Evolutionary conservation across 139 green algal genomes (phyloP).

Genomic region (Tetradesmus lagerheimii): DNA sequence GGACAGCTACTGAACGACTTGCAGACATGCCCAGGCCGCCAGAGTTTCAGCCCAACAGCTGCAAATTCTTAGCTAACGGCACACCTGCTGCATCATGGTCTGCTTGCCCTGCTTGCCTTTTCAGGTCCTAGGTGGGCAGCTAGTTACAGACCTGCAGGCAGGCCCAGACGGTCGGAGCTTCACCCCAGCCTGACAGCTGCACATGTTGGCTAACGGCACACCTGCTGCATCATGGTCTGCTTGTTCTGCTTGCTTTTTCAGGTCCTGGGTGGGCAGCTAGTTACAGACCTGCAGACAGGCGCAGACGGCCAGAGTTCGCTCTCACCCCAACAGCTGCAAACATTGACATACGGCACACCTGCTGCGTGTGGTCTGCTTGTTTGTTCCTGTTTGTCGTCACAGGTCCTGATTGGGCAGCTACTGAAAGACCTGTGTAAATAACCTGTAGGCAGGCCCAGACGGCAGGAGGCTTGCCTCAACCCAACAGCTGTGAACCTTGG

Average conservation of each 20-base stretch:
- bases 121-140: slow-evolving; percentile 59
- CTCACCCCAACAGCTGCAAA: too few species aligned
- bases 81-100: not conserved
- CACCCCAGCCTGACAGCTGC: not conserved
- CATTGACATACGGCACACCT: not conserved
- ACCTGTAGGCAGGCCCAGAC: slow-evolving; percentile 52
- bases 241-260: not conserved
- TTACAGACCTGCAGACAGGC: slow-evolving; percentile 69
- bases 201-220: not conserved
- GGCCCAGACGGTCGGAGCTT: slow-evolving; percentile 27
- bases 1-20: slow-evolving; percentile 76
- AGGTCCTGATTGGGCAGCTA: slow-evolving; percentile 65
- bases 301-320: slow-evolving; percentile 16
- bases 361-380: not conserved
- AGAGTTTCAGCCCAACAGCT: slow-evolving; percentile 8
- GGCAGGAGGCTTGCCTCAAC: slow-evolving; percentile 49
- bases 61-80: not conserved
- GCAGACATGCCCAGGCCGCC: slow-evolving; percentile 32
- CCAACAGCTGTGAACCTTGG: not conserved
- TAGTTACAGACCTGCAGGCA: slow-evolving; percentile 75
- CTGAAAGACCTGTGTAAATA: slow-evolving; percentile 76
- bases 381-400: too few species aligned
- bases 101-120: not conserved
- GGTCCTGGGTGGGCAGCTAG: slow-evolving; percentile 67
- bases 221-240: not conserved